These are phyloP conservation scores for Boletus rubropictus DNA, from an alignment of 768 basidiomycete genomes.

Conservation along the genomic window DNA sequence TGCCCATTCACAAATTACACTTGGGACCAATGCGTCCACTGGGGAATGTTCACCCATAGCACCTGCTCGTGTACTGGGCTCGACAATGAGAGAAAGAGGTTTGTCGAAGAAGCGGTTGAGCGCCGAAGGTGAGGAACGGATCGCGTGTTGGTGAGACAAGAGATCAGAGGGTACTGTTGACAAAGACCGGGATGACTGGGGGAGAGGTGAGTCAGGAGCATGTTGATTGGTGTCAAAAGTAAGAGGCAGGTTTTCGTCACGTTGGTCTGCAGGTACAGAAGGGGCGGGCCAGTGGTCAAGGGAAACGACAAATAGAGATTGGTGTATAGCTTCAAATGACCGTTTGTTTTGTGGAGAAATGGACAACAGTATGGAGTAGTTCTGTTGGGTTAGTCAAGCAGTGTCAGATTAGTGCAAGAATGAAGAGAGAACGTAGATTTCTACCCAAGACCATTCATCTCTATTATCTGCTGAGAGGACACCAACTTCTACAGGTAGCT, in stretches of 20 bases:
- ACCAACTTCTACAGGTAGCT: conserved; percentile 57
- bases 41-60: conserved; percentile 89
- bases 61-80: conserved; percentile 78
- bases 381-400: conserved; percentile 33
- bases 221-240: conserved; percentile 28
- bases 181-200: conserved; percentile 7
- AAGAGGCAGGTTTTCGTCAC: conserved; percentile 26
- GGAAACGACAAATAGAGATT: conserved; percentile 74
- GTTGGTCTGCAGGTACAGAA: conserved; percentile 20
- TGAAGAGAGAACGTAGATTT: conserved; percentile 12
- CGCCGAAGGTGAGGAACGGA: conserved; percentile 59
- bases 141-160: conserved; percentile 70
- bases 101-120: conserved; percentile 92
- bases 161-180: conserved; percentile 29
- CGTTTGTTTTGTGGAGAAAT: conserved; percentile 59
- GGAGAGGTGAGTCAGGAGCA: background rate
- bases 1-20: conserved; percentile 79
- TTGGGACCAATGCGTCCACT: conserved; percentile 85
- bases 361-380: conserved; percentile 60
- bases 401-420: background rate
- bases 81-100: conserved; percentile 73
- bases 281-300: conserved; percentile 66
- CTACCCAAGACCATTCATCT: conserved; percentile 75
- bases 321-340: conserved; percentile 59
- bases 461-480: conserved; percentile 74